Base-by-base conservation (phyloP, 129 eudicot genomes). In the Artemisia argyi region DNA sequence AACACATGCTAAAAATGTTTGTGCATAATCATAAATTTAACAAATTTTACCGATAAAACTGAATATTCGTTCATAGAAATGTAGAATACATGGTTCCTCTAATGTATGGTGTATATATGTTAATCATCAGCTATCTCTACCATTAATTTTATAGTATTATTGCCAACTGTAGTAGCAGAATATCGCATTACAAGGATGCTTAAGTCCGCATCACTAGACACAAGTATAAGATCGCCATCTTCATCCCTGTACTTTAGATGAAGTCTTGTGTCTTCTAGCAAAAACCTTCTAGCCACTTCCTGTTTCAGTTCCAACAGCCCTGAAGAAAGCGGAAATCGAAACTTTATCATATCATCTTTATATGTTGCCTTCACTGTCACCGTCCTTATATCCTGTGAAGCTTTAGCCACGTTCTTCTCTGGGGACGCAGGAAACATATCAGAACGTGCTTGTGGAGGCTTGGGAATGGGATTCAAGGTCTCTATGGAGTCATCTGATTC, bases 191-290 rank as follows among this genome's bases (percentile, higher is more conserved):
- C 3, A 50, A 67, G 60, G 47, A 48, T n/a, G 8, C 55, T 39
- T 0, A 67, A 67, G 24, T 67, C 72, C 2, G 58, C 58, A 50
- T 67, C 72, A 67, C 72, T 50, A 49, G 72, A 46, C 15, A 67
- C 30, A 7, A 67, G 60, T 67, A 67, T 67, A 39, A 67, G 15
- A 50, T 67, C 72, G 28, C 30, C 60, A 24, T 67, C 72, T 67
- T 66, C 84, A 72, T 80, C 79, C 44, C 28, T 71, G 24, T 75
- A 75, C 39, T 75, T 80, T n/a, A 80, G 68, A 59, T 51, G 61
- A 69, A 74, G 44, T 5, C 11, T 54, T 11, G 48, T 64, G 13
- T 2, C 15, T 12, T 58, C 18, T 3, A 76, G 14, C 71, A 76
- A 72, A n/a, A 81, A 24, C 61, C 85, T 64, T 68, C 14, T 28